Conservation (phyloP, 768 basidiomycete species). For the Lactarius evosmus region DNA sequence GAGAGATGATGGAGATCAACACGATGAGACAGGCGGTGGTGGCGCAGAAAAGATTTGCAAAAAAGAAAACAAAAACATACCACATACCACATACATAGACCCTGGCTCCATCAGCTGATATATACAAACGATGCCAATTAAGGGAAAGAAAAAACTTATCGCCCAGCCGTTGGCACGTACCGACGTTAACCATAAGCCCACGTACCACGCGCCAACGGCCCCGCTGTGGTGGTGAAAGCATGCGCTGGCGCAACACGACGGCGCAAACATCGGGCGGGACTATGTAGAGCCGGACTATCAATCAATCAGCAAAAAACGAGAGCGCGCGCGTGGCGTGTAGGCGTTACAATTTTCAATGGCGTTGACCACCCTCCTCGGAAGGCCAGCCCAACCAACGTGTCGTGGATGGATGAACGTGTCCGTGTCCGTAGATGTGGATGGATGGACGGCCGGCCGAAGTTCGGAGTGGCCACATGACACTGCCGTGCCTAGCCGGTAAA, state of each 20-base stretch:
- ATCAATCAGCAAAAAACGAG: background rate
- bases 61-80: background rate
- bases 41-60: background rate
- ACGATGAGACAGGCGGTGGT: conserved; percentile 19
- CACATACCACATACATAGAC: no score
- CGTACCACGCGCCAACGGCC: conserved; percentile 18
- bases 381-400: background rate
- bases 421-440: no score
- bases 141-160: background rate
- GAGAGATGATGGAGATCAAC: conserved; percentile 6
- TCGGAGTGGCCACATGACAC: background rate
- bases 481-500: background rate
- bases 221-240: conserved; percentile 10
- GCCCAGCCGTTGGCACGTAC: background rate
- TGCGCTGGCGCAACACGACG: background rate
- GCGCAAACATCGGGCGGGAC: background rate
- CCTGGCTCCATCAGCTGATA: conserved; percentile 12
- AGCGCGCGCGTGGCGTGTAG: background rate
- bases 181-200: background rate
- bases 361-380: background rate
- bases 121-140: background rate
- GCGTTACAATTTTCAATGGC: background rate
- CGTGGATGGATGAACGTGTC: no score
- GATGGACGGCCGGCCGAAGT: background rate
- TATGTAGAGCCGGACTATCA: background rate